Percentiles rank a stretch among this genome's conserved stretches.
phyloP scores from a whole-genome alignment of 2,329 filamentous ascomycete species.

The Talaromyces sp. region DNA sequence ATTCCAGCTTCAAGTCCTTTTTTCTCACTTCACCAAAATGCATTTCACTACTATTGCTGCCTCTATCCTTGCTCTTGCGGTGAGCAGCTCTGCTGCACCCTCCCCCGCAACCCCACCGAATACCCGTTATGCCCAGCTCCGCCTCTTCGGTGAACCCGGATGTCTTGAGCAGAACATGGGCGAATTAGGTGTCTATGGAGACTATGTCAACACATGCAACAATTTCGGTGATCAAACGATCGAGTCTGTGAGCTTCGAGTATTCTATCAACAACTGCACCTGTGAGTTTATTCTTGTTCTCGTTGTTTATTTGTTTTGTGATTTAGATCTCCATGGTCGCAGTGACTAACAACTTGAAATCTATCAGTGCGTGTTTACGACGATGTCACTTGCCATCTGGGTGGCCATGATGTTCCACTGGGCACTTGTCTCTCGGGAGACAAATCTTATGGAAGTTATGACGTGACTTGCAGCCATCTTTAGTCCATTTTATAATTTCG shows the following conservation, averaged over 20 bases:
- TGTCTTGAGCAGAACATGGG: slow-evolving; percentile 18
- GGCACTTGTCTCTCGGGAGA: slow-evolving; percentile 7
- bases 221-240: slow-evolving; percentile 8
- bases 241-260: slow-evolving; percentile 19
- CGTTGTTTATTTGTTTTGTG: not conserved
- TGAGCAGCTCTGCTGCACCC: slow-evolving; percentile 12
- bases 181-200: slow-evolving; percentile 21
- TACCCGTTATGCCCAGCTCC: slow-evolving; percentile 19
- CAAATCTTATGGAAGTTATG: slow-evolving; percentile 11
- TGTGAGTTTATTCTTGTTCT: slow-evolving; percentile 7
- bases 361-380: slow-evolving; percentile 14
- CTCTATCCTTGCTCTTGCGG: slow-evolving; percentile 7
- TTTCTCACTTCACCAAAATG: slow-evolving; percentile 2
- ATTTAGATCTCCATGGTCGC: not conserved
- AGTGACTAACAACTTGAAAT: not conserved
- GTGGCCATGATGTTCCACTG: not conserved
- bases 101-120: slow-evolving; percentile 5
- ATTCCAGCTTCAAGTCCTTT: not conserved
- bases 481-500: not conserved
- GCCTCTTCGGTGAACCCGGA: slow-evolving; percentile 18
- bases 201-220: slow-evolving; percentile 16
- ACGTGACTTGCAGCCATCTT: slow-evolving; percentile 7
- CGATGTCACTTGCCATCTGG: slow-evolving; percentile 10
- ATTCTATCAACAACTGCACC: slow-evolving; percentile 11
- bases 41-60: slow-evolving; percentile 11